Base-by-base conservation (phyloP, 2,329 filamentous ascomycete species). In the Botrytis elliptica region DNA sequence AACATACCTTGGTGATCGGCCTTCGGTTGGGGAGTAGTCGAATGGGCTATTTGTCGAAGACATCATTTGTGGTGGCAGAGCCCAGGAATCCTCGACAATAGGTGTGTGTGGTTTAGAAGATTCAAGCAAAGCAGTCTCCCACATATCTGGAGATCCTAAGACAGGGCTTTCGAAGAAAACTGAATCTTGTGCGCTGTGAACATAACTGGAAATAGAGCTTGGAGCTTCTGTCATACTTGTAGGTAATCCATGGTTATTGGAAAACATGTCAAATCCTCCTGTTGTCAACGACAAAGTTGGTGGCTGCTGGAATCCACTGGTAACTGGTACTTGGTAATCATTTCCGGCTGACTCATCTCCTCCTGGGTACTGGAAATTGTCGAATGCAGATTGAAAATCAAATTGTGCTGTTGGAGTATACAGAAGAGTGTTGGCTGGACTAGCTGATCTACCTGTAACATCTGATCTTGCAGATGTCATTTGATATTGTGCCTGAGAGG, bases 381-480 rank as follows among this genome's bases (percentile, higher is more conserved):
- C 77, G 76, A 77, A 79, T 52, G 76, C 72, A 62, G 71, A 69
- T 65, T 77, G 78, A 38, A 79, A 66, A 64, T 81, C 80, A 76
- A 79, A 77, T 64, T 78, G 77, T 71, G 77, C 78, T 40, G 77
- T 78, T 42, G 78, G 77, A 65, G 79, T 78, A 74, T 77, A 80
- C 64, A 80, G 72, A 76, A 75, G 76, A 75, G 76, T 71, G 74
- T 76, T 75, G 22, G 77, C 76, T 73, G 80, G 79, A 71, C 79
- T 81, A 72, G 72, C 77, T 75, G 79, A 81, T 75, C 79, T 80
- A 71, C 75, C 77, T 75, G 77, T 78, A 69, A 74, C 72, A 78
- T 81, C 79, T 77, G 79, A 80, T 71, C 77, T 77, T 72, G 77
- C 77, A 74, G 79, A 79, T 71, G 80, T 78, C 70, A 80, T 78